These are phyloP conservation scores for Rosa hybrid DNA, from an alignment of 331 rosid genomes.

Conservation along the genomic window DNA sequence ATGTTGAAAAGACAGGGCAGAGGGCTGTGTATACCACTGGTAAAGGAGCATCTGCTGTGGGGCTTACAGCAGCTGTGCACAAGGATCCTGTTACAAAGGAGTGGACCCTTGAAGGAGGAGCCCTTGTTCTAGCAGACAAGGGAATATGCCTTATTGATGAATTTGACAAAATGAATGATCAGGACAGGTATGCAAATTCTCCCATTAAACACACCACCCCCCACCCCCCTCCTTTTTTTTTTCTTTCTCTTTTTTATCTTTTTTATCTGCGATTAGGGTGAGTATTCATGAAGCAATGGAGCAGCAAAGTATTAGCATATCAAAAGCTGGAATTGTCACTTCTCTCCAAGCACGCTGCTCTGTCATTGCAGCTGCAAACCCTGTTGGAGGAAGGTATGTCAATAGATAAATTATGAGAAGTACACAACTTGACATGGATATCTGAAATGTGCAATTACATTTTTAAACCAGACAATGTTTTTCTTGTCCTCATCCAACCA, in stretches of 20 bases:
- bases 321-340: slow-evolving; percentile 96
- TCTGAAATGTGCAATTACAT: neutral
- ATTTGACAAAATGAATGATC: slow-evolving; percentile 99
- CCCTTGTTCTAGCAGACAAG: slow-evolving; percentile 94
- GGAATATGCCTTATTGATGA: slow-evolving; percentile 98
- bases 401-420: neutral
- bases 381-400: slow-evolving; percentile 85
- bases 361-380: slow-evolving; percentile 99
- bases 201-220: neutral
- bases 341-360: slow-evolving; percentile 98
- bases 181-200: slow-evolving; percentile 66
- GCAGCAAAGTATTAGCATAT: slow-evolving; percentile 97
- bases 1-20: slow-evolving; percentile 94
- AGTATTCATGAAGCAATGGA: slow-evolving; percentile 99
- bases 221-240: too few species aligned
- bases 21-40: slow-evolving; percentile 98
- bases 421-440: neutral
- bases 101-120: slow-evolving; percentile 99
- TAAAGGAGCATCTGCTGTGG: slow-evolving; percentile 98
- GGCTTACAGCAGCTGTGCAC: slow-evolving; percentile 98
- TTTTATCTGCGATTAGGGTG: slow-evolving; percentile 55
- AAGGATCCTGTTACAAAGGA: slow-evolving; percentile 97
- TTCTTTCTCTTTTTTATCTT: neutral
- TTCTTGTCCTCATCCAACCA: neutral
- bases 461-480: neutral